Base-by-base conservation (phyloP, 2,329 filamentous ascomycete genomes). In the Phoma sp. region DNA sequence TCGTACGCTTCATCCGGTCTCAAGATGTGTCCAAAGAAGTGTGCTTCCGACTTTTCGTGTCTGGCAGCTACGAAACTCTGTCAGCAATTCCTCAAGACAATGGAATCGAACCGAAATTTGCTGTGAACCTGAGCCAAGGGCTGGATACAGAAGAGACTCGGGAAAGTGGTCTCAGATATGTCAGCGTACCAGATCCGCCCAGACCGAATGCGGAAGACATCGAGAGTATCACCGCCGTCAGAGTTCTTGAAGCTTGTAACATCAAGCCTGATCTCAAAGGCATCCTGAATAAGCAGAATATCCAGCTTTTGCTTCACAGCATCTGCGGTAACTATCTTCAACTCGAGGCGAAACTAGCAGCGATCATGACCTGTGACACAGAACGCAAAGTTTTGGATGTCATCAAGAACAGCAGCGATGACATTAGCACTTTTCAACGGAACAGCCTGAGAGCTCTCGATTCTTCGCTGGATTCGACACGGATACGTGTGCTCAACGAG, bases 331-430 rank as follows among this genome's bases (percentile, higher is more conserved):
- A 52, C n/a, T 60, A 58, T 14, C 38, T 44, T 3, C 52, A 49
- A 4, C 36, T 64, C 1, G 57, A 64, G 43, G 54, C 52, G 1
- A 64, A 64, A 38, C 38, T 61, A 2, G 50, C 50, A 2, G 45
- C 58, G 32, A 61, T 64, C 29, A 52, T 56, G 9, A 38, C 57
- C 3, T 64, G 60, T 43, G 50, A 64, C 29, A 60, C 61, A 4
- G 58, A 61, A 27, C 29, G 42, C n/a, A 43, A 55, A 14, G 54
- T 64, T 22, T 49, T 48, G 18, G 52, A 54, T 0, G 44, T 61
- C 24, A 61, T 63, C n/a, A 55, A 47, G 1, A 61, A 52, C 7
- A 54, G 50, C 0, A 38, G 33, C 2, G 43, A 51, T 3, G 58
- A 63, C 32, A 29, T 59, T 29, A 32, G 46, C 7, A 45, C 39